Conservation (phyloP, 805 yeast species). For the Yamadazyma laniorum region DNA sequence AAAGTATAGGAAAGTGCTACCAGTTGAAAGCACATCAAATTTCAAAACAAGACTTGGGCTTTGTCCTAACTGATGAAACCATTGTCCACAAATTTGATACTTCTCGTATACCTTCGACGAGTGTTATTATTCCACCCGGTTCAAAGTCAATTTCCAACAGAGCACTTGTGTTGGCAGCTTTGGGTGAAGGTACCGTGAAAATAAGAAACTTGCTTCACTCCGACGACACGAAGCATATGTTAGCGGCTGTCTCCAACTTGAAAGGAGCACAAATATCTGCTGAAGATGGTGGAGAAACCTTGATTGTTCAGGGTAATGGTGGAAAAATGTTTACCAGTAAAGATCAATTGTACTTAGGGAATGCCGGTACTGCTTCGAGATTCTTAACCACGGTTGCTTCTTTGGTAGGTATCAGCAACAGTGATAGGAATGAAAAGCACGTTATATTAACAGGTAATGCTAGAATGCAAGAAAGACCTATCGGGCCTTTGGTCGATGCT, state of each 20-base stretch:
- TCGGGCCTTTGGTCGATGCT: conserved; percentile 94
- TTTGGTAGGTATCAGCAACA: conserved; percentile 56
- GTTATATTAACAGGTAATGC: conserved; percentile 87
- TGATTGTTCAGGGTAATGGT: conserved; percentile 80
- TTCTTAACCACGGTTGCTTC: conserved; percentile 91
- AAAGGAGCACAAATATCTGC: conserved; percentile 79
- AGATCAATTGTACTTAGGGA: conserved; percentile 81
- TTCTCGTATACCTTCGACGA: conserved; percentile 35
- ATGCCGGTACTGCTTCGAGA: conserved; percentile 97
- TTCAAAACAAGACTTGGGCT: conserved; percentile 73
- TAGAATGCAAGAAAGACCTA: conserved; percentile 97
- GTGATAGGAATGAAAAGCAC: conserved; percentile 24
- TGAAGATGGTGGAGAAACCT: conserved; percentile 89
- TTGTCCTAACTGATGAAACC: conserved; percentile 80
- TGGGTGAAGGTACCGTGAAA: conserved; percentile 81
- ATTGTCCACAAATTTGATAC: conserved; percentile 57
- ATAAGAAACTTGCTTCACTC: conserved; percentile 88
- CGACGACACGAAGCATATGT: conserved; percentile 94
- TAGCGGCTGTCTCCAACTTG: conserved; percentile 75
- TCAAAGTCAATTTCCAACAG: conserved; percentile 96
- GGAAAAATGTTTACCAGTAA: conserved; percentile 66
- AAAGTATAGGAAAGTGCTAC: conserved; percentile 82
- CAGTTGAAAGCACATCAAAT: conserved; percentile 87
- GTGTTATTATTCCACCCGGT: conserved; percentile 81
- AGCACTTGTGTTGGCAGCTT: conserved; percentile 88